A percentile compares a stretch with the other conserved stretches of the same genome.
Evolutionary conservation across 2,329 filamentous ascomycete genomes (phyloP).

Genomic region (Rhynchosporium secalis): DNA sequence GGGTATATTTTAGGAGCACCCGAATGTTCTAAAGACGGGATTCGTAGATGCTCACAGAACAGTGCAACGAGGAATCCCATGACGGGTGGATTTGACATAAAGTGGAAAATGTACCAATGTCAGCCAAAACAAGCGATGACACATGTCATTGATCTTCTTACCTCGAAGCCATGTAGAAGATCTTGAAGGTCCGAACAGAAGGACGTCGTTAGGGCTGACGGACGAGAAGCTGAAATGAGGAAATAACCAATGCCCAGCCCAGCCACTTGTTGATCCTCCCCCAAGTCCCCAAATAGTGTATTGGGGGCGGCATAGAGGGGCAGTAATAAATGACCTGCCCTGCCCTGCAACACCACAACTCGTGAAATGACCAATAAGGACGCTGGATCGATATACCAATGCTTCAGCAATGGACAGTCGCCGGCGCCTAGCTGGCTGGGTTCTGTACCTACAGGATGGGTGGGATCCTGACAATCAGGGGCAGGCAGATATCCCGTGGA

Average conservation of each 20-base stretch:
- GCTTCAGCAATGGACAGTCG: not conserved
- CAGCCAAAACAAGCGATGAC: conserved; percentile 12
- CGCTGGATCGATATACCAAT: not conserved
- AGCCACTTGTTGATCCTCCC: not conserved
- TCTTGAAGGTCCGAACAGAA: not conserved
- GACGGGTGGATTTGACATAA: conserved; percentile 10
- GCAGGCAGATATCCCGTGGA: not conserved
- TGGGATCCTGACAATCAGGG: not conserved
- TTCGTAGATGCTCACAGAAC: not conserved
- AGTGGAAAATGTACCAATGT: conserved; percentile 3
- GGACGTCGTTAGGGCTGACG: conserved; percentile 6
- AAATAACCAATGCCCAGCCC: not conserved
- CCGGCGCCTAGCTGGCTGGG: conserved; percentile 15
- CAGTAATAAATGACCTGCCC: conserved; percentile 4
- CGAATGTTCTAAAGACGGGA: not conserved
- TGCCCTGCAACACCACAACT: conserved; percentile 9
- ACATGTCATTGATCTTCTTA: not conserved
- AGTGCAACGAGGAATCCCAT: conserved; percentile 6
- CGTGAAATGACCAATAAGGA: conserved; percentile 20
- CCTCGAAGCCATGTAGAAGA: not conserved
- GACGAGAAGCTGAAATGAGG: conserved; percentile 8
- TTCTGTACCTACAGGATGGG: not conserved
- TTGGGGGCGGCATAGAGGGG: conserved; percentile 3
- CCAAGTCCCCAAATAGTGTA: not conserved
- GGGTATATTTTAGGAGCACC: conserved; percentile 5